Evolutionary conservation across 495 filamentous ascomycete genomes (phyloP).

Genomic region (Sordaria brevicollis): DNA sequence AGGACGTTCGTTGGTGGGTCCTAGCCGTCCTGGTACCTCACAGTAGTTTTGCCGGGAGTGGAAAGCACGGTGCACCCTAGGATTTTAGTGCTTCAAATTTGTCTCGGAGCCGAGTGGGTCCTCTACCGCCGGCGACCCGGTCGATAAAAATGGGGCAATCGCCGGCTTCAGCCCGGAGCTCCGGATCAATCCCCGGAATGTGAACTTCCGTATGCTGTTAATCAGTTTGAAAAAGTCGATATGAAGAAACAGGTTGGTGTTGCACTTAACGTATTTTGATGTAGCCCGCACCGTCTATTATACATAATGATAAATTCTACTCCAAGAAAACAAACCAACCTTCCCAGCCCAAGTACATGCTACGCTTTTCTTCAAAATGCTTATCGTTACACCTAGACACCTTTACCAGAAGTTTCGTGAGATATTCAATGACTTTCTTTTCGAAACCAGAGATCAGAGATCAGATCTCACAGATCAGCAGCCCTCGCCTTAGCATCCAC

Average conservation of each 20-base stretch:
- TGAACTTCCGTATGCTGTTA: not conserved
- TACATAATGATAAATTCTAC: not conserved
- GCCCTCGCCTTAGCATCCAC: conserved; percentile 30
- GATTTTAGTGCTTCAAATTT: not conserved
- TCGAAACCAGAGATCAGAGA: not conserved
- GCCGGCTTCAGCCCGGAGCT: not conserved
- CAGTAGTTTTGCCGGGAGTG: not conserved
- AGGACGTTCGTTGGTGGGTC: not conserved
- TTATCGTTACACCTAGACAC: not conserved
- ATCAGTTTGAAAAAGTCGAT: no score
- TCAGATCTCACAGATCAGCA: conserved; percentile 18
- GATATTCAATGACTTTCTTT: not conserved
- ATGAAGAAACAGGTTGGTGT: no score
- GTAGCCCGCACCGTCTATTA: not conserved
- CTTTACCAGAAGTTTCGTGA: not conserved
- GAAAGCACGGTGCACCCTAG: not conserved
- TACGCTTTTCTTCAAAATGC: not conserved
- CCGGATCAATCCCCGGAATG: no score
- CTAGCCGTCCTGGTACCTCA: not conserved
- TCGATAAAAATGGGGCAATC: not conserved
- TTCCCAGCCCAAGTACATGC: not conserved
- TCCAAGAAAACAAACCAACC: not conserved
- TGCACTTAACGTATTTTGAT: no score
- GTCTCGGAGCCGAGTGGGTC: not conserved
- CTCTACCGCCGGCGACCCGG: not conserved